phyloP scores from a whole-genome alignment of 2,329 filamentous ascomycete species.

The Botrytis deweyae region DNA sequence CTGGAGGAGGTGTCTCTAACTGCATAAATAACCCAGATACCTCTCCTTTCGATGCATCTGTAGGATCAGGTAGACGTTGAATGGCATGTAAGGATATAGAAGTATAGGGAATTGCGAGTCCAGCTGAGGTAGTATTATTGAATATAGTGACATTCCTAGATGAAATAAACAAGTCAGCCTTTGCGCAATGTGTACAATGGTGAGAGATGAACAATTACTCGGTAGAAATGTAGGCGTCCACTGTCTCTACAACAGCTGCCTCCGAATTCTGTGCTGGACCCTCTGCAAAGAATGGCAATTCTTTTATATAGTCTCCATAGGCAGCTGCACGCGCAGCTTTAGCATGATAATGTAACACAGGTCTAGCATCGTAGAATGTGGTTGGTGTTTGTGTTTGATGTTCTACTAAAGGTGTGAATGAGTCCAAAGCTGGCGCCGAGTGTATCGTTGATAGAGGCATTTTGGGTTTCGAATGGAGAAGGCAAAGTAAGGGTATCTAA shows the following conservation, averaged over 20 bases:
- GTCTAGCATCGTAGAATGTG: slow-evolving; percentile 69
- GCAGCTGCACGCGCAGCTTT: slow-evolving; percentile 57
- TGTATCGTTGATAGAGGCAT: slow-evolving; percentile 53
- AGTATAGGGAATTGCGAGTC: slow-evolving; percentile 71
- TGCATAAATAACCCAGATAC: slow-evolving; percentile 61
- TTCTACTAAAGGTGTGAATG: slow-evolving; percentile 65
- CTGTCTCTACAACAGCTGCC: slow-evolving; percentile 16
- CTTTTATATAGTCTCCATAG: slow-evolving; percentile 52
- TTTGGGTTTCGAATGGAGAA: not conserved
- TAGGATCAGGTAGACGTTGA: slow-evolving; percentile 52
- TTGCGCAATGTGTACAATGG: slow-evolving; percentile 20
- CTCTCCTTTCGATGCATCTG: slow-evolving; percentile 44
- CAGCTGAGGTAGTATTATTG: slow-evolving; percentile 55
- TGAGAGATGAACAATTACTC: slow-evolving; percentile 46
- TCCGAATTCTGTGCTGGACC: slow-evolving; percentile 30
- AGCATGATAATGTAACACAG: slow-evolving; percentile 66
- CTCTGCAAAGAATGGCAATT: slow-evolving; percentile 50
- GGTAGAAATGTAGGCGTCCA: slow-evolving; percentile 57
- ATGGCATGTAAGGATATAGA: slow-evolving; percentile 73
- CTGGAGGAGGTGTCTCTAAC: slow-evolving; percentile 60
- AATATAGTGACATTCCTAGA: slow-evolving; percentile 61
- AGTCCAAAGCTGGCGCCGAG: slow-evolving; percentile 53
- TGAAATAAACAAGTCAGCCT: not conserved
- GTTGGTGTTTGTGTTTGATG: slow-evolving; percentile 71
- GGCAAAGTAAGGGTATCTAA: not conserved